These are phyloP conservation scores for Clonostachys byssicola DNA, from an alignment of 2,329 filamentous ascomycete genomes.

Conservation along the genomic window DNA sequence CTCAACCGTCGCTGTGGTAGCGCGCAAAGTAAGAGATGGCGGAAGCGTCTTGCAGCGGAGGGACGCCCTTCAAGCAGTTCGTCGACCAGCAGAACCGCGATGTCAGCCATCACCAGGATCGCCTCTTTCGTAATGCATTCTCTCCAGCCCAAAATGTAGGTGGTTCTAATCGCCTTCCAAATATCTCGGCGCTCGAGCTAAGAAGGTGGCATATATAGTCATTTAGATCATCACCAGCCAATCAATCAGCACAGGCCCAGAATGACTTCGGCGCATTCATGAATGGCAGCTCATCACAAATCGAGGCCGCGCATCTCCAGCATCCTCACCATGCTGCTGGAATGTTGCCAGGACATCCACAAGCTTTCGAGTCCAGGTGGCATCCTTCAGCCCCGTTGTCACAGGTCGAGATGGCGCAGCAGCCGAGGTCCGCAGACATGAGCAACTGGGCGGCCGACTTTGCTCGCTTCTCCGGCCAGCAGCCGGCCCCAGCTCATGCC, in stretches of 20 bases:
- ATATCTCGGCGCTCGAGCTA: too few species aligned
- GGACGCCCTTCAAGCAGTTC: slow-evolving; percentile 35
- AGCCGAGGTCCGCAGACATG: slow-evolving; percentile 11
- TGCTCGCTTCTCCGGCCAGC: slow-evolving; percentile 18
- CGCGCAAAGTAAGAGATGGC: slow-evolving; percentile 20
- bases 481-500: not conserved
- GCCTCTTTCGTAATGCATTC: slow-evolving; percentile 18
- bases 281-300: slow-evolving; percentile 16
- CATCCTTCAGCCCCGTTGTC: not conserved
- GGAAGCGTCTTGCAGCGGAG: slow-evolving; percentile 34
- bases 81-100: slow-evolving; percentile 35
- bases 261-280: slow-evolving; percentile 29
- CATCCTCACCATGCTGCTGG: slow-evolving; percentile 22
- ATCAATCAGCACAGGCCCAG: slow-evolving; percentile 16
- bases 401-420: slow-evolving; percentile 10
- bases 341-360: slow-evolving; percentile 24
- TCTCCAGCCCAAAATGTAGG: too few species aligned
- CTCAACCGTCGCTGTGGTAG: not conserved
- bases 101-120: slow-evolving; percentile 33
- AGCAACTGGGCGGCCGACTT: slow-evolving; percentile 32
- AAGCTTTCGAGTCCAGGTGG: slow-evolving; percentile 20
- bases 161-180: too few species aligned
- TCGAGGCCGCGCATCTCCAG: slow-evolving; percentile 9
- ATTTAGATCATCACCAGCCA: too few species aligned
- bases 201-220: too few species aligned